A percentile compares a stretch with the other conserved stretches of the same genome.
phyloP scores from a whole-genome alignment of 805 yeast genomes.

The Candida nonsorbophila region DNA sequence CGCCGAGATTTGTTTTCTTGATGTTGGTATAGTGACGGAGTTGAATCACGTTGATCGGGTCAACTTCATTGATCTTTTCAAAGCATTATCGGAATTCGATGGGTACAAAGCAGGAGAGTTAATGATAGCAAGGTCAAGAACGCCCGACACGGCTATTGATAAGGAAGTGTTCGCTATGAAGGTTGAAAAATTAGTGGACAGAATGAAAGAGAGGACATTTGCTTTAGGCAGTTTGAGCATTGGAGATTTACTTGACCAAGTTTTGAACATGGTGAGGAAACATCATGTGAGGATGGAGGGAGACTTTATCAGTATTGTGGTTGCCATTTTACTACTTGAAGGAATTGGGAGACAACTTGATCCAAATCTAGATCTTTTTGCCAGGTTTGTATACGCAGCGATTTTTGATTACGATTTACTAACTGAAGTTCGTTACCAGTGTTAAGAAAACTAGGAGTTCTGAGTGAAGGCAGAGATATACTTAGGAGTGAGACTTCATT shows the following conservation, averaged over 20 bases:
- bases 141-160: constrained; percentile 88
- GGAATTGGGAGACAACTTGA: constrained; percentile 95
- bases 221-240: constrained; percentile 88
- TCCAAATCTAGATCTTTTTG: constrained; percentile 89
- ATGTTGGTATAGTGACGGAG: constrained; percentile 92
- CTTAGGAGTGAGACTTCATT: constrained; percentile 54
- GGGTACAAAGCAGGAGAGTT: constrained; percentile 93
- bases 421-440: constrained; percentile 72
- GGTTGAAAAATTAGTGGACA: constrained; percentile 76
- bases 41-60: constrained; percentile 69
- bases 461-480: constrained; percentile 58
- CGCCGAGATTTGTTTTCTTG: constrained; percentile 87
- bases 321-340: constrained; percentile 84
- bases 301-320: constrained; percentile 92
- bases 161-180: constrained; percentile 81
- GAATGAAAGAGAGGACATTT: constrained; percentile 82
- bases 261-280: constrained; percentile 82
- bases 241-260: constrained; percentile 84
- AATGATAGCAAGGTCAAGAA: constrained; percentile 90
- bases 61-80: constrained; percentile 85
- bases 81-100: constrained; percentile 84
- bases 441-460: constrained; percentile 70
- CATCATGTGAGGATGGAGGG: constrained; percentile 99
- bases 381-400: constrained; percentile 74
- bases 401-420: constrained; percentile 31